Evolutionary conservation across 306 rosid species (phyloP).

Genomic region (Ammopiptanthus mongolicus): DNA sequence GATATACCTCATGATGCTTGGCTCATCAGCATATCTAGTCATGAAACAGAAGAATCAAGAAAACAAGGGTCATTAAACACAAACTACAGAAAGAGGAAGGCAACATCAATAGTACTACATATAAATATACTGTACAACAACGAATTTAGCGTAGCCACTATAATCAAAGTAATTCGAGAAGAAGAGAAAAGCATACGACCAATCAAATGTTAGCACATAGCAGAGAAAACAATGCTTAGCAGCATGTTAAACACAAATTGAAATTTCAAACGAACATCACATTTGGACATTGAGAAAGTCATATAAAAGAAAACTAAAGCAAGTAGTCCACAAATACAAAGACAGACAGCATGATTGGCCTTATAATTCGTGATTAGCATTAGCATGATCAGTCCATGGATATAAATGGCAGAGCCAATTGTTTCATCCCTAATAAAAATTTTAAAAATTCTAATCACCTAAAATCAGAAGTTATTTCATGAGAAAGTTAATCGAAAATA

Average conservation of each 20-base stretch:
- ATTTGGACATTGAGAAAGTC: background rate
- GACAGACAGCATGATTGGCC: background rate
- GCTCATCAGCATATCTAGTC: conserved; percentile 77
- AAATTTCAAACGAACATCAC: background rate
- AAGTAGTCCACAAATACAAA: background rate
- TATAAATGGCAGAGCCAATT: background rate
- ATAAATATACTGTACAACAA: background rate
- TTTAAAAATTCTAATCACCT: background rate
- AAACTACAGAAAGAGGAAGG: background rate
- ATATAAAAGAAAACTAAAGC: conserved; percentile 2
- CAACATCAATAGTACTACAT: background rate
- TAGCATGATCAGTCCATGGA: background rate
- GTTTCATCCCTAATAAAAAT: background rate
- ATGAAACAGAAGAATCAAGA: conserved; percentile 20
- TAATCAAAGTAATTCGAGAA: background rate
- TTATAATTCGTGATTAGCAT: conserved; percentile 5
- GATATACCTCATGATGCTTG: conserved; percentile 87
- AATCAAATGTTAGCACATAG: background rate
- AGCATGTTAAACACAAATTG: background rate
- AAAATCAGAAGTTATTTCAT: background rate
- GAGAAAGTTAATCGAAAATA: conserved; percentile 12
- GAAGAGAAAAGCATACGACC: background rate
- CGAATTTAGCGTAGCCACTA: background rate
- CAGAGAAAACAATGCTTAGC: background rate
- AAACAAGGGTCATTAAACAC: background rate